phyloP scores from a whole-genome alignment of 192 early-diverging fungal genomes.

The Coemansia sp. region DNA sequence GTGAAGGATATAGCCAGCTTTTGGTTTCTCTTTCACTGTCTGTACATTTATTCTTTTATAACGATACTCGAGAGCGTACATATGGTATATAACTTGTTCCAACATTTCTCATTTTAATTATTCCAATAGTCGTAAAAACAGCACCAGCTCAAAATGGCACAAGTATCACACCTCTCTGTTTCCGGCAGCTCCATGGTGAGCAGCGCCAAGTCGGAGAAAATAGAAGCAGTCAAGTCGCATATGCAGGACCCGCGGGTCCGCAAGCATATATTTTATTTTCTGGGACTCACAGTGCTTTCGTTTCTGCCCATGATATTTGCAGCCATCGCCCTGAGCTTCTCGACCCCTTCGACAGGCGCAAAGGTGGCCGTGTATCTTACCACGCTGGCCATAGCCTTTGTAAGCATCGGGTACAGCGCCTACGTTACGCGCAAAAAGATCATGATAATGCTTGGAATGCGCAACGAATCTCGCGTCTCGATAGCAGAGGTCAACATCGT shows the following conservation, averaged over 20 bases:
- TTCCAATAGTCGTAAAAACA: background rate
- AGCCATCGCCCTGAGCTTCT: slow-evolving; percentile 35
- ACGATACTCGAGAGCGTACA: background rate
- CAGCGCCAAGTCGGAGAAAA: background rate
- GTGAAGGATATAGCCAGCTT: background rate
- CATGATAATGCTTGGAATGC: slow-evolving; percentile 5
- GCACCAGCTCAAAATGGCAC: background rate
- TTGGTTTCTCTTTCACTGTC: background rate
- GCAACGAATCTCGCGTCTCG: slow-evolving; percentile 1
- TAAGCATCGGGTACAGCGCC: slow-evolving; percentile 30
- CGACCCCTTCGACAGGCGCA: slow-evolving; percentile 13
- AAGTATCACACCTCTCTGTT: slow-evolving; percentile 17
- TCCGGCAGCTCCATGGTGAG: background rate
- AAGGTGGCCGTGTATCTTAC: slow-evolving; percentile 36
- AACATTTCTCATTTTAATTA: background rate
- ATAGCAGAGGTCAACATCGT: slow-evolving; percentile 13
- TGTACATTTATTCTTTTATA: background rate
- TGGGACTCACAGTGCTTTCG: slow-evolving; percentile 15
- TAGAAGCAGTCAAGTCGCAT: background rate
- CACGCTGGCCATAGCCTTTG: slow-evolving; percentile 21
- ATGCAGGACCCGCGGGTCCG: slow-evolving; percentile 12
- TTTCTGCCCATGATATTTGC: slow-evolving; percentile 41
- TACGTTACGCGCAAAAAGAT: slow-evolving; percentile 21
- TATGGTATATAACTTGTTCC: background rate
- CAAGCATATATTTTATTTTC: slow-evolving; percentile 18